Base-by-base conservation (phyloP, 176 grass and related monocot genomes). In the Aegilops sharonensis region DNA sequence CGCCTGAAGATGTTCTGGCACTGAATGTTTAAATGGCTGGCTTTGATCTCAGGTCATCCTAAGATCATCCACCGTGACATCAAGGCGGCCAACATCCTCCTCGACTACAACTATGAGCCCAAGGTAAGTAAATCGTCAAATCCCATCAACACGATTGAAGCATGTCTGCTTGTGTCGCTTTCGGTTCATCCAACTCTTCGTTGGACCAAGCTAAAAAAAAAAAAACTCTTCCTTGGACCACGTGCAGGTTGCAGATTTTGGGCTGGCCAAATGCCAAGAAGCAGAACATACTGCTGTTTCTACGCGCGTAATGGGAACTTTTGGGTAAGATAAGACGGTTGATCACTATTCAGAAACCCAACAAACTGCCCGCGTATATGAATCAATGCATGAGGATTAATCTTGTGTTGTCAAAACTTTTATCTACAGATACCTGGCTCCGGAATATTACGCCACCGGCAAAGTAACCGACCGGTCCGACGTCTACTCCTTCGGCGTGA, bases 51-150 rank as follows among this genome's bases (percentile, higher is more conserved):
- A 98, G 95, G 93, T 54, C 85, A 90, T 72, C 93, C 95, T 24
- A 95, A 87, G 85, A 98, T 98, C 54, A 98, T 98, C 74, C 93
- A 98, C 65, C 89, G 91, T 12, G 93, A 98, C 88, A 98, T 98
- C 74, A 98, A 98, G 79, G 91, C 93, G 0, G 87, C 93, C 18
- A 98, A 98, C 77, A 92, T 98, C 60, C 89, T 98, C 45, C 87
- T 98, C 21, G 95, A 98, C 81, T 93, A 85, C 42, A 89, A 93
- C 66, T 98, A 88, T 45, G 93, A 98, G 71, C 87, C 95, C 14
- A 93, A 95, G 91, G 50, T 18, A 54, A 2, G 5, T 97, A 75
- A 48, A 59, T 83, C 2, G 1, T 11, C 11, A 57, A 52, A 31
- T 4, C 29, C 0, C 2, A 39, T 2, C 50, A 1, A 27, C 24